A percentile compares a stretch with the other conserved stretches of the same genome.
phyloP scores from a whole-genome alignment of 2,329 filamentous ascomycete species.

The Colletotrichum sp. region DNA sequence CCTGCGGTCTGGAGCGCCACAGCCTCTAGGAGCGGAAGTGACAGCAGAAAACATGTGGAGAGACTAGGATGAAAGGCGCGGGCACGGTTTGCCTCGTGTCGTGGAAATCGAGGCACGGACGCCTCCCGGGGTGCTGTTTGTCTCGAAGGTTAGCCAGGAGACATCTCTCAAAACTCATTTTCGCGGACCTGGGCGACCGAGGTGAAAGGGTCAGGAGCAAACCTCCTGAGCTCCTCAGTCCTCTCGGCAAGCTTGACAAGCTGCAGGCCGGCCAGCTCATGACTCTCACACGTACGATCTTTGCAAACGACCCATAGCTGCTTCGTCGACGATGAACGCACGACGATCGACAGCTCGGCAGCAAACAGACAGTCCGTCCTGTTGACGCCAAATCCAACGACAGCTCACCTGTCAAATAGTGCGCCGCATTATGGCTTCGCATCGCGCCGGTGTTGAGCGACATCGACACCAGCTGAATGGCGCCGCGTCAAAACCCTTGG shows the following conservation, averaged over 20 bases:
- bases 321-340: not conserved
- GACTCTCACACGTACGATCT: not conserved
- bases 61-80: slow-evolving; percentile 7
- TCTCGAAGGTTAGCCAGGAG: not conserved
- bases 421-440: not conserved
- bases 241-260: not conserved
- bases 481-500: not conserved
- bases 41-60: slow-evolving; percentile 10
- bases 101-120: not conserved
- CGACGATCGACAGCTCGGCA: not conserved
- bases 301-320: not conserved
- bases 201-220: slow-evolving; percentile 3
- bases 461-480: not conserved
- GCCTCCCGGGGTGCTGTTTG: not conserved
- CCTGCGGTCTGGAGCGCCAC: not conserved
- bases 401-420: not conserved
- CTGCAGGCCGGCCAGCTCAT: not conserved
- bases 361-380: not conserved
- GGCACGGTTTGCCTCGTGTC: slow-evolving; percentile 3
- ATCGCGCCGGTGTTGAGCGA: not conserved
- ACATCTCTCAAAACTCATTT: not conserved
- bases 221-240: not conserved
- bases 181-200: not conserved
- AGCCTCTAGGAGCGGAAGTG: not conserved
- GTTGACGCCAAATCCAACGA: slow-evolving; percentile 1